Base-by-base conservation (phyloP, 129 eudicot species). In the Chrysanthemum lavandulifolium region DNA sequence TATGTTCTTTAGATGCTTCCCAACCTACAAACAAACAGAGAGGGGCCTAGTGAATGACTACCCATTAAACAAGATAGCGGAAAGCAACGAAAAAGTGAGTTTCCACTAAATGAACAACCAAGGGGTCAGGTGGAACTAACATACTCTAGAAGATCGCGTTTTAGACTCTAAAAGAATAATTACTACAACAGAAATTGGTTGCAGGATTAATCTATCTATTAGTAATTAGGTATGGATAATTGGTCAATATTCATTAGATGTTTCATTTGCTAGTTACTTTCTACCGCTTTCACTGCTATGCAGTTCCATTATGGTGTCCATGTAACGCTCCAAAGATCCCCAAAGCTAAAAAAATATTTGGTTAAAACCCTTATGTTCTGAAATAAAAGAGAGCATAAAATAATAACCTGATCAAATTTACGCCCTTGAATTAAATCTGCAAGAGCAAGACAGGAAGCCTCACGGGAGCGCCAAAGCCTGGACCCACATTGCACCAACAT, bases 381-480 rank as follows among this genome's bases (percentile, higher is more conserved):
- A 61, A 29, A 59, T 33, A 3, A 29, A 6, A 16, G 60, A 58
- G 45, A 74, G 43, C 53, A 50, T 62, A 68, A 52, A 59, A 49
- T 50, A 68, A 45, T 71, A 48, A 94, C 98, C 94, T 94, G 91
- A 77, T 84, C 85, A 84, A 84, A 87, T 84, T 86, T 90, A 51
- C 96, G 93, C 67, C 98, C 98, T 79, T 94, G 97, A 71, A 90
- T 83, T 73, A 94, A 77, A 77, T 94, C 98, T 18, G 97, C 85
- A 69, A 94, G 91, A 72, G 97, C 97, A 82, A 90, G 91, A 81
- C 96, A 90, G n/a, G 97, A 94, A 67, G 98, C 86, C 82, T 94
- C 96, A 10, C 97, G 95, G n/a, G 98, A 94, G 2, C 98, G 96
- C 97, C 97, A 94, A 57, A 94, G 97, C 84, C 96, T 84, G 73